Evolutionary conservation across 139 green algal genomes (phyloP), one percentile per base, ranked within the genome.

Genomic region (Chlamydomonas incerta): DNA sequence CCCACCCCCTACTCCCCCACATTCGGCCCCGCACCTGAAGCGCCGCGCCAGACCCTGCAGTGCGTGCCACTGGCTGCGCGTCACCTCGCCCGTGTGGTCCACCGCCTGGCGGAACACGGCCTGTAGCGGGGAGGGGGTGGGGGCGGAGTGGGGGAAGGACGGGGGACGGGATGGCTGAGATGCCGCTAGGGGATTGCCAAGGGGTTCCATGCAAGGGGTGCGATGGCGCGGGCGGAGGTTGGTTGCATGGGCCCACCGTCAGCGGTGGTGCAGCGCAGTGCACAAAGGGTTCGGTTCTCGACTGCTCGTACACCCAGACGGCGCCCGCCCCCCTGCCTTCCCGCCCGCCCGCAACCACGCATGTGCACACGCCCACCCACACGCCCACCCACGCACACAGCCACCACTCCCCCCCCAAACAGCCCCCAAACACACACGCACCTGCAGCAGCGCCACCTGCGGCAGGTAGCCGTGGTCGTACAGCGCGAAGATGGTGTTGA

Each of bases 401-500:
- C n/a, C n/a, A n/a, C n/a, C n/a, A n/a, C n/a, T n/a, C n/a, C n/a
- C n/a, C n/a, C n/a, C n/a, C n/a, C n/a, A n/a, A n/a, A n/a, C n/a
- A n/a, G n/a, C n/a, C n/a, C n/a, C n/a, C n/a, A n/a, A 69, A 33
- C 20, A 13, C 21, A 5, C 26, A 29, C 75, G 4, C 37, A 83
- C 76, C 76, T 85, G 80, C 66, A 85, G 65, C 66, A 85, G 80
- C 50, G 47, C 67, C 67, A 85, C 67, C 66, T 85, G 80, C 26
- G 80, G 80, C 31, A 76, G 80, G 66, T 85, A 76, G 66, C 80
- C 80, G 66, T 76, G 80, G 66, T 75, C 80, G 66, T 85, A 76
- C 20, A 85, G 52, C 52, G 80, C 80, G 28, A 85, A 85, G 65
- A 85, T 85, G 80, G 26, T 76, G 66, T 85, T 85, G 66, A 85